Evolutionary conservation across 2,329 filamentous ascomycete species (phyloP), one percentile per base, ranked within the genome.

Genomic region (Lasiodiplodia sp.): DNA sequence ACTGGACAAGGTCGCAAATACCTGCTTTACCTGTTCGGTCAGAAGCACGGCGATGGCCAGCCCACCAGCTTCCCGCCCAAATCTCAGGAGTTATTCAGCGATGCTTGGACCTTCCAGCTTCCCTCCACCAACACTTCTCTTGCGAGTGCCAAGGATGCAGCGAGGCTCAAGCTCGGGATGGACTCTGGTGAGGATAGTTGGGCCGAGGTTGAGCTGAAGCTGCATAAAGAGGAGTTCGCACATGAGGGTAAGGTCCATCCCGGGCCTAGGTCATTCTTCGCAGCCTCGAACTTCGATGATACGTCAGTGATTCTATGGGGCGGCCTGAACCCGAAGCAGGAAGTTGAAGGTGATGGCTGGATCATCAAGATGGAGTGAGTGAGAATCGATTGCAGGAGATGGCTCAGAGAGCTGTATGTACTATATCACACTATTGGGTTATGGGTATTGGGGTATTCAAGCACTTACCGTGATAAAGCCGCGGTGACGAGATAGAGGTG

Each of bases 1-100:
- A 84, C 81, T 2, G 82, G 82, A 14, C 80, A 81, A 64, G 82
- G 82, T 16, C 78, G 82, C 6, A 79, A 81, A 52, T 84, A 82
- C 71, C 77, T 84, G 7, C 71, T 81, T 1, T 83, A 83, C 72
- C 74, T 83, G 51, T 78, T 84, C 37, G 82, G 82, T 69, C 47
- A 74, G 72, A 40, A 71, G 40, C 71, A 68, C 70, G 70, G n/a
- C 69, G 71, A 71, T 40, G 57, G 64, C 56, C 56, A 7, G 68
- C 70, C 60, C 28, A 69, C 11, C 40, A 71, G 74, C 38, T 38
- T 64, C 53, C 73, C 21, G 75, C 73, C 10, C 75, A 76, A 55
- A 18, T 60, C 65, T 10, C 21, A 58, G 8, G 49, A 60, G 7
- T 14, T 53, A 37, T 58, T 60, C 28, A 44, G 44, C 21, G 56